Evolutionary conservation across 2,329 filamentous ascomycete species (phyloP), one percentile per base, ranked within the genome.

Genomic region (Zymoseptoria passerinii): DNA sequence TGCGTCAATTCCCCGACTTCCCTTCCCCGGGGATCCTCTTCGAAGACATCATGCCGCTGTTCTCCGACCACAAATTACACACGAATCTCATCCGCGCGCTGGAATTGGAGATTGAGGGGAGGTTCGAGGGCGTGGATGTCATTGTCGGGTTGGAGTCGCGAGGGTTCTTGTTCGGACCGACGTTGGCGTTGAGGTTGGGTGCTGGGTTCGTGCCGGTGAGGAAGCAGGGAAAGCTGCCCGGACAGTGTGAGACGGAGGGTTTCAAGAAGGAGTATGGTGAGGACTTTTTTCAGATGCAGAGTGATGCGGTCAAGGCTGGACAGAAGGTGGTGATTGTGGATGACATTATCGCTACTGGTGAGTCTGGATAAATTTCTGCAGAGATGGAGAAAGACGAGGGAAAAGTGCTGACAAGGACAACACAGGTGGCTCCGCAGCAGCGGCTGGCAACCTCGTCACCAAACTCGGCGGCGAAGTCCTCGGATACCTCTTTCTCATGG

Each of bases 301-400:
- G 83, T 66, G 91, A 88, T 74, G 87, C 87, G 50, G 86, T 99
- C 70, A 86, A 88, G 77, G 81, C 84, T 54, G 92, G 92, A 40
- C 90, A 96, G 78, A 92, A 87, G 74, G 92, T 96, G 58, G 79
- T 99, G 62, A 83, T 99, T 65, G 91, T 99, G 29, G 94, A 99
- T 75, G 94, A 99, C 74, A 95, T 99, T 71, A 97, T 99, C 78
- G 94, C 94, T 58, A 99, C 94, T 65, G 92, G 92, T 96, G 80
- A 74, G 87, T 77, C 16, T 13, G 16, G 13, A n/a, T n/a, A 44
- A 44, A 4, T 4, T 44, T 5, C 8, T 13, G 16, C 28, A 48
- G 44, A 4, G 7, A n/a, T 18, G 18, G 29, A 9, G 18, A 16
- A 8, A 10, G 20, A 50, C 4, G 1, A 8, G n/a, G 23, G 23